These are phyloP conservation scores for Boletellus ananas DNA, from an alignment of 768 basidiomycete species.

Conservation along the genomic window DNA sequence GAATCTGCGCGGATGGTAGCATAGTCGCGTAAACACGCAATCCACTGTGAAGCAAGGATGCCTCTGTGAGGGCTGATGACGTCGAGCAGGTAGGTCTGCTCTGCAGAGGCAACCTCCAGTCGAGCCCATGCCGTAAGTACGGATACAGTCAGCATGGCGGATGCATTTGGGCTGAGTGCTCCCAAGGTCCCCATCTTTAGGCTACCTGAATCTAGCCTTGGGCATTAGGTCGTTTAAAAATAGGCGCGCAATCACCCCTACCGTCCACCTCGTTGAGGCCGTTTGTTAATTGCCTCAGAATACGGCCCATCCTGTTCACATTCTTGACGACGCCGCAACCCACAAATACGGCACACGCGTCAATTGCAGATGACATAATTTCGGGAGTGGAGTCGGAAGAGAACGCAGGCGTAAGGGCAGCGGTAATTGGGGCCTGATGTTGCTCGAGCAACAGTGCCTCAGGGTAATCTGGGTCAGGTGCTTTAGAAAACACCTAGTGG, in stretches of 20 bases:
- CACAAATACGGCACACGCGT: constrained; percentile 92
- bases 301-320: constrained; percentile 87
- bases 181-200: constrained; percentile 81
- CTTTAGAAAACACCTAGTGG: constrained; percentile 74
- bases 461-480: constrained; percentile 91
- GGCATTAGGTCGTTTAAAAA: constrained; percentile 6
- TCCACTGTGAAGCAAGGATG: constrained; percentile 79
- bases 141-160: constrained; percentile 90
- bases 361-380: constrained; percentile 86
- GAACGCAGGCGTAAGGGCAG: constrained; percentile 95
- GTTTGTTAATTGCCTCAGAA: constrained; percentile 81
- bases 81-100: constrained; percentile 71
- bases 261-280: constrained; percentile 91
- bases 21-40: constrained; percentile 86
- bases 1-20: constrained; percentile 88
- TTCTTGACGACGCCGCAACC: constrained; percentile 94
- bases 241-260: constrained; percentile 26
- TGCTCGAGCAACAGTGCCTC: constrained; percentile 90
- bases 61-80: constrained; percentile 79
- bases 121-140: constrained; percentile 95
- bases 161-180: constrained; percentile 89
- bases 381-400: constrained; percentile 94
- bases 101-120: constrained; percentile 70
- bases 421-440: constrained; percentile 96
- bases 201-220: constrained; percentile 67